Conservation (phyloP, 345 rosid genomes). For the Cardamine resedifolia region DNA sequence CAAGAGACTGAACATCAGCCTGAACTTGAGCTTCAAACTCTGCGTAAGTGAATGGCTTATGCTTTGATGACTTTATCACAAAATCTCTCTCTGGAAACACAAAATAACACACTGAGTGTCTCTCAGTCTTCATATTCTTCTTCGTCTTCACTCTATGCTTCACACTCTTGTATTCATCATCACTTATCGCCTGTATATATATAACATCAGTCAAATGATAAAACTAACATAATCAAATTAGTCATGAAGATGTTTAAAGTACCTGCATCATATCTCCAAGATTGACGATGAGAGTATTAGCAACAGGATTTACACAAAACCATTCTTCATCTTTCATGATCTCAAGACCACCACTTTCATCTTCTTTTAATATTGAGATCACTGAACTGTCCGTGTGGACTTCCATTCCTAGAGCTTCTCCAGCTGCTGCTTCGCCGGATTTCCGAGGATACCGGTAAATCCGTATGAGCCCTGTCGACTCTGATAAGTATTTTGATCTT, state of each 20-base stretch:
- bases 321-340: slow-evolving; percentile 58
- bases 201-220: not conserved
- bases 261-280: slow-evolving; percentile 96
- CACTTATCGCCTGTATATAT: slow-evolving; percentile 61
- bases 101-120: slow-evolving; percentile 77
- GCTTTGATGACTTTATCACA: slow-evolving; percentile 60
- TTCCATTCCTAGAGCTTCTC: slow-evolving; percentile 51
- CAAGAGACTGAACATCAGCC: slow-evolving; percentile 53
- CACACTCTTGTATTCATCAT: slow-evolving; percentile 61
- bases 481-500: slow-evolving; percentile 43
- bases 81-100: slow-evolving; percentile 61
- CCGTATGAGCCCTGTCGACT: slow-evolving; percentile 55
- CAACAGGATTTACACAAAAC: slow-evolving; percentile 51
- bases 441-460: slow-evolving; percentile 60
- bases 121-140: slow-evolving; percentile 39
- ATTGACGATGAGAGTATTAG: slow-evolving; percentile 55
- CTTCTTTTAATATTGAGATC: slow-evolving; percentile 60
- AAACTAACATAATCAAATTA: not conserved
- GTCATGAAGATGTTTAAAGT: not conserved
- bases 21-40: slow-evolving; percentile 75
- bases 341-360: slow-evolving; percentile 68
- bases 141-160: slow-evolving; percentile 58
- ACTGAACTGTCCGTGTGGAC: slow-evolving; percentile 84
- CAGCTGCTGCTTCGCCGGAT: not conserved
- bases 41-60: slow-evolving; percentile 66